A percentile compares a stretch with the other conserved stretches of the same genome.
Conservation (phyloP, 1,139 yeast genomes). For the Pneumocystis jirovecii region DNA sequence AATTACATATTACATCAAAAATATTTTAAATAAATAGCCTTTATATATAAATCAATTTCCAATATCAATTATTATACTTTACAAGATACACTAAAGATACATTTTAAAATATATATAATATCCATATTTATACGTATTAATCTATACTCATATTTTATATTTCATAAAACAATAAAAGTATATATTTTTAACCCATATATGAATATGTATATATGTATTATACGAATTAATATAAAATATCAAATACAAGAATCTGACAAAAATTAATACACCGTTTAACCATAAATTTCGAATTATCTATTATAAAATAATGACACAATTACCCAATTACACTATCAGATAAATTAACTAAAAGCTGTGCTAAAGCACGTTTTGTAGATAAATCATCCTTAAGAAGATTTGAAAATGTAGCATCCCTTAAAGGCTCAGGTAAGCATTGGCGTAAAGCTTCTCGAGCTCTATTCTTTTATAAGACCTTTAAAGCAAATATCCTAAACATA, state of each 20-base stretch:
- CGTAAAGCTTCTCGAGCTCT: constrained; percentile 84
- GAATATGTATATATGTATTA: not conserved
- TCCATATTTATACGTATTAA: too few species aligned
- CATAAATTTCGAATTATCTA: not conserved
- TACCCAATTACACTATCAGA: constrained; percentile 21
- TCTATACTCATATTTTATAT: too few species aligned
- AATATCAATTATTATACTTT: too few species aligned
- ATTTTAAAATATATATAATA: too few species aligned
- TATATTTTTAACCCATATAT: not conserved
- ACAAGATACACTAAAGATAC: too few species aligned
- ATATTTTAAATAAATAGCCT: not conserved
- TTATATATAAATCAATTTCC: too few species aligned
- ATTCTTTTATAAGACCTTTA: not conserved
- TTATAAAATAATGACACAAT: not conserved
- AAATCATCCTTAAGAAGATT: constrained; percentile 68
- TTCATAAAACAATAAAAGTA: not conserved
- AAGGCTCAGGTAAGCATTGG: constrained; percentile 69
- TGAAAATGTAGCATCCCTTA: constrained; percentile 82
- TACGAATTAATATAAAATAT: not conserved
- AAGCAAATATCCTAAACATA: not conserved
- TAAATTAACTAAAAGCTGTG: constrained; percentile 64
- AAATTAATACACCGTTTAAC: not conserved
- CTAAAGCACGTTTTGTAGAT: constrained; percentile 74
- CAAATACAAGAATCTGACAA: not conserved
- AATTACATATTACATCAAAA: not conserved